phyloP scores from a whole-genome alignment of 2,329 filamentous ascomycete genomes.

The Zymoseptoria passerinii region DNA sequence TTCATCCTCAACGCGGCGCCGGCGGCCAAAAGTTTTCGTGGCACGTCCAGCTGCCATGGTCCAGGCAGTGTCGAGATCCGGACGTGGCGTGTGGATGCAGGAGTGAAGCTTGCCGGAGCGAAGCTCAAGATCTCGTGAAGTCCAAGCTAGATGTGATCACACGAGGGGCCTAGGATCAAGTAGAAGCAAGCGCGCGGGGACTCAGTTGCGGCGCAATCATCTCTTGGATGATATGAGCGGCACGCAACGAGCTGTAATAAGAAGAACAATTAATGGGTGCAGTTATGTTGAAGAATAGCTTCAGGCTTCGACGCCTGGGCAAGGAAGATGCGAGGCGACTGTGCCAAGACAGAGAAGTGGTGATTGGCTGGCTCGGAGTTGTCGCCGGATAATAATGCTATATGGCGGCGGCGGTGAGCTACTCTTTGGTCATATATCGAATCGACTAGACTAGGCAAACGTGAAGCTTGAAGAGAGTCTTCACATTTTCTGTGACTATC shows the following conservation, averaged over 20 bases:
- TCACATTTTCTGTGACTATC: background rate
- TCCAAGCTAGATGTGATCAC: background rate
- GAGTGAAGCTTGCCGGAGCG: background rate
- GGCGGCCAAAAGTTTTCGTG: constrained; percentile 57
- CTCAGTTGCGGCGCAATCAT: background rate
- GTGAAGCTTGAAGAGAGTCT: background rate
- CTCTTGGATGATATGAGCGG: background rate
- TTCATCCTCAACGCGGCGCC: constrained; percentile 62
- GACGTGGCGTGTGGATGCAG: background rate
- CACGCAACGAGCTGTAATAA: background rate
- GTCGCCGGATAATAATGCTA: no score
- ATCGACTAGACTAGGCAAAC: background rate
- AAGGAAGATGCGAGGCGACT: background rate
- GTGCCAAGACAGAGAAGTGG: background rate
- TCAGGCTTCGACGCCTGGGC: background rate
- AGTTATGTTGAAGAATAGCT: background rate
- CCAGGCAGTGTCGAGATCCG: background rate
- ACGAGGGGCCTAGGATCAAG: background rate
- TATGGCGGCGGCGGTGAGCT: no score
- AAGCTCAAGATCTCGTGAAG: background rate
- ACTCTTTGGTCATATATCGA: background rate
- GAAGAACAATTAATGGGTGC: background rate
- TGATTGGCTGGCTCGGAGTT: background rate
- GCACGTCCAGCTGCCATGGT: constrained; percentile 45
- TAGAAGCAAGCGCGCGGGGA: background rate